Percentiles rank a stretch among this genome's conserved stretches.
Conservation (phyloP, 2,329 filamentous ascomycete species). For the Bipolaris sorokiniana region DNA sequence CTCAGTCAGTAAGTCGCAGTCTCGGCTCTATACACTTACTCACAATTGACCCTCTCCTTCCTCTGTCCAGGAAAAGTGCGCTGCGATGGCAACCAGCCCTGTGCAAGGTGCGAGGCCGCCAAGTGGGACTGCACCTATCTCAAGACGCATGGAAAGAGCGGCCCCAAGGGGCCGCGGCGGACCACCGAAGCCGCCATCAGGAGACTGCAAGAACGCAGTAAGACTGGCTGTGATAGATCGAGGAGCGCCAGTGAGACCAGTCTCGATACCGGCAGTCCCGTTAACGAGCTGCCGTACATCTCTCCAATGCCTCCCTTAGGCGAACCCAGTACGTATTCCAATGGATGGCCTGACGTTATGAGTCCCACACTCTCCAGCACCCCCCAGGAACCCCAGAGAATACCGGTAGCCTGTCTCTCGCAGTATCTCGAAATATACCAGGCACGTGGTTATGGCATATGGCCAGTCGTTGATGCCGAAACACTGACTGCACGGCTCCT, state of each 20-base stretch:
- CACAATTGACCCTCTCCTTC: conserved; percentile 3
- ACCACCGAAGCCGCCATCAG: conserved; percentile 45
- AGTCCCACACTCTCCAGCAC: conserved; percentile 24
- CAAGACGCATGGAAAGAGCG: conserved; percentile 46
- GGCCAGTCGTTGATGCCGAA: conserved; percentile 46
- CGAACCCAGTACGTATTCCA: conserved; percentile 25
- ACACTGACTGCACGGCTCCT: conserved; percentile 40
- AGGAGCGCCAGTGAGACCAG: conserved; percentile 45
- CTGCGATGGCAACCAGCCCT: conserved; percentile 45
- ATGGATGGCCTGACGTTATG: conserved; percentile 36
- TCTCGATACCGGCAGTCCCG: conserved; percentile 40
- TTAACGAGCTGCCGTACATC: conserved; percentile 34
- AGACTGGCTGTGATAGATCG: conserved; percentile 28
- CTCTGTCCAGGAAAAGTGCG: conserved; percentile 33
- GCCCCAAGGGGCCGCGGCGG: conserved; percentile 44
- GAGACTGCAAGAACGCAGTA: conserved; percentile 41
- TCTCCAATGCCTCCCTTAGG: conserved; percentile 31
- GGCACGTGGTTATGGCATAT: conserved; percentile 41
- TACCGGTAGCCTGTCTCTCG: conserved; percentile 42
- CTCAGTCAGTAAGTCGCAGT: conserved; percentile 31
- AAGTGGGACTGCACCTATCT: conserved; percentile 48
- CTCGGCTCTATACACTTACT: not conserved
- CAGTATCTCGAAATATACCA: conserved; percentile 44
- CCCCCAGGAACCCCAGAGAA: conserved; percentile 30
- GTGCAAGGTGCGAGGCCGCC: conserved; percentile 41